phyloP scores from a whole-genome alignment of 192 early-diverging fungal species.

The Coemansia erecta region DNA sequence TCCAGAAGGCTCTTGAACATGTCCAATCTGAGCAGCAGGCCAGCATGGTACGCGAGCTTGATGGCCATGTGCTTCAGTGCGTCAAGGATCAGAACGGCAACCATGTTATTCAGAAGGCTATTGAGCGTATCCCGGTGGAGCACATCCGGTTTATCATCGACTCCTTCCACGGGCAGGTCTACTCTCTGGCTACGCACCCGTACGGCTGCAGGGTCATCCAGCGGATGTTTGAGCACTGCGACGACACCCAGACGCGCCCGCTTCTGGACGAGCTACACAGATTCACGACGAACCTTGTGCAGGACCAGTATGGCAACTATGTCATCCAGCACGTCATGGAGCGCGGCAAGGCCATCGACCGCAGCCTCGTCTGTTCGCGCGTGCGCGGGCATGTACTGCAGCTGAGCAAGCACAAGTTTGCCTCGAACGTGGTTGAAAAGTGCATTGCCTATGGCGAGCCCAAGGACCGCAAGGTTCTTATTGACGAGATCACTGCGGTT shows the following conservation, averaged over 20 bases:
- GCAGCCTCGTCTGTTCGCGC: constrained; percentile 81
- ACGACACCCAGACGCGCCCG: constrained; percentile 78
- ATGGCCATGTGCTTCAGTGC: constrained; percentile 95
- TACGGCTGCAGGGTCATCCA: constrained; percentile 99
- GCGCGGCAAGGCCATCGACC: constrained; percentile 85
- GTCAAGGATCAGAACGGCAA: constrained; percentile 99
- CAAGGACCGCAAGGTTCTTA: constrained; percentile 79
- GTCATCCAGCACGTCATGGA: constrained; percentile 99
- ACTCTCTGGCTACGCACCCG: constrained; percentile 93
- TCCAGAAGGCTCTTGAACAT: constrained; percentile 97
- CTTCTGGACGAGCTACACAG: constrained; percentile 93
- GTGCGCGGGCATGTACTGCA: constrained; percentile 89
- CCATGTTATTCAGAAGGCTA: constrained; percentile 99
- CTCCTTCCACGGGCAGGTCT: constrained; percentile 96
- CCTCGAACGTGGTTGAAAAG: constrained; percentile 97
- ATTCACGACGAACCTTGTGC: constrained; percentile 87
- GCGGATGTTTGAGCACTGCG: constrained; percentile 98
- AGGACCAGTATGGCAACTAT: constrained; percentile 99
- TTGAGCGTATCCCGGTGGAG: constrained; percentile 90
- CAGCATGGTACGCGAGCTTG: constrained; percentile 83
- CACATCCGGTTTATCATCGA: constrained; percentile 97
- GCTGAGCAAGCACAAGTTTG: constrained; percentile 99
- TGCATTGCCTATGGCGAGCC: constrained; percentile 93
- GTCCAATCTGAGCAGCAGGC: constrained; percentile 90
- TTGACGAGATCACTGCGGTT: constrained; percentile 88